A percentile compares a stretch with the other conserved stretches of the same genome.
These are phyloP conservation scores for Pestalotiopsis sp. DNA, from an alignment of 2,329 filamentous ascomycete genomes.

Conservation along the genomic window DNA sequence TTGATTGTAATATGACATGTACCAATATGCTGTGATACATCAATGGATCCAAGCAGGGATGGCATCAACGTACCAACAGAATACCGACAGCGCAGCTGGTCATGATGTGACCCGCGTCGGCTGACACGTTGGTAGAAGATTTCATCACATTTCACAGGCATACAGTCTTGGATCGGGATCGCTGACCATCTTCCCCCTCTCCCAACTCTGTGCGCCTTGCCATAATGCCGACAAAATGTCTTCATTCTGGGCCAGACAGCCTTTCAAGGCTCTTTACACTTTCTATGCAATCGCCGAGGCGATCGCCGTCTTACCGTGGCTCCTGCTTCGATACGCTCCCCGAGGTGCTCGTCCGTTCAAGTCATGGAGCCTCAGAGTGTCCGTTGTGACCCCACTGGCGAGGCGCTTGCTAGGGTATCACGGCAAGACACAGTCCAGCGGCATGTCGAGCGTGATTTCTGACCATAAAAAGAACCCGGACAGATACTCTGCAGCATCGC, in stretches of 20 bases:
- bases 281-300: constrained; percentile 1
- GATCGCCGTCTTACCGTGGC: constrained; percentile 6
- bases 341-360: constrained; percentile 13
- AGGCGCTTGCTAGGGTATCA: constrained; percentile 9
- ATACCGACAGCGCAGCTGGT: too few relatives aligned
- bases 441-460: constrained; percentile 2
- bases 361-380: constrained; percentile 15
- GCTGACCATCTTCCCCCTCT: not conserved
- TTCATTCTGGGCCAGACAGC: constrained; percentile 15
- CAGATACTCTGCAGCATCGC: constrained; percentile 10
- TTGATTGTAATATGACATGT: too few relatives aligned
- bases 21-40: too few relatives aligned
- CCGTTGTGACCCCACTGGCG: constrained; percentile 7
- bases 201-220: not conserved
- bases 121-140: too few relatives aligned
- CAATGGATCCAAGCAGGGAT: too few relatives aligned
- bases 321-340: constrained; percentile 11
- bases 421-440: not conserved
- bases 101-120: too few relatives aligned
- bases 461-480: constrained; percentile 13
- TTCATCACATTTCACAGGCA: too few relatives aligned
- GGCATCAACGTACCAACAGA: too few relatives aligned
- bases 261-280: constrained; percentile 16
- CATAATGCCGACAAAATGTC: constrained; percentile 12
- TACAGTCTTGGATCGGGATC: not conserved